Conservation (phyloP, 1,139 yeast species). For the Debaryomyces subglobosus region DNA sequence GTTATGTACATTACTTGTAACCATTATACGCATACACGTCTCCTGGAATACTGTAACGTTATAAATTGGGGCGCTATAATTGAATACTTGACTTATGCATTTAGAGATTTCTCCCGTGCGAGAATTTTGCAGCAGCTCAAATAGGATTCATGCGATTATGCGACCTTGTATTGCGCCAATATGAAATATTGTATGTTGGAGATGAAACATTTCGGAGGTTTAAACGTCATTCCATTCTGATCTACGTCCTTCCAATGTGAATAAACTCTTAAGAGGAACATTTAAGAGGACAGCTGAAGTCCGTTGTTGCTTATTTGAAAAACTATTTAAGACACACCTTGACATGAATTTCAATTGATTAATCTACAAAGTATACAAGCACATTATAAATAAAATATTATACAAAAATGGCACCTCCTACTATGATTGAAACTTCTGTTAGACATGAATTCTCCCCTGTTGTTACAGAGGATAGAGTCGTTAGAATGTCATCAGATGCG, state of each 20-base stretch:
- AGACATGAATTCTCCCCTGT: slow-evolving; percentile 11
- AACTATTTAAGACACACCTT: slow-evolving; percentile 9
- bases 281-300: background rate
- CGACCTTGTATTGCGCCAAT: slow-evolving; percentile 5
- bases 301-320: background rate
- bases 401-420: slow-evolving; percentile 38
- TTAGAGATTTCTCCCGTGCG: slow-evolving; percentile 4
- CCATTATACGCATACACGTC: background rate
- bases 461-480: slow-evolving; percentile 4
- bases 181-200: background rate
- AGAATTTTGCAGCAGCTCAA: slow-evolving; percentile 6
- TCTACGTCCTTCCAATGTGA: background rate
- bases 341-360: background rate
- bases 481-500: slow-evolving; percentile 17
- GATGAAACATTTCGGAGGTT: background rate
- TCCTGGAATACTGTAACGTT: background rate
- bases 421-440: slow-evolving; percentile 32
- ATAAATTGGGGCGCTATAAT: background rate
- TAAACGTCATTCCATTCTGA: background rate
- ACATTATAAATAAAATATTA: slow-evolving; percentile 1
- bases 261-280: slow-evolving; percentile 6
- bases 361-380: background rate
- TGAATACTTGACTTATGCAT: slow-evolving; percentile 1
- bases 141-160: slow-evolving; percentile 4
- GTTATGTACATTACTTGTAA: slow-evolving; percentile 4